Base-by-base conservation (phyloP, 73 alveolate genomes). In the Paramecium tetraurelia region DNA sequence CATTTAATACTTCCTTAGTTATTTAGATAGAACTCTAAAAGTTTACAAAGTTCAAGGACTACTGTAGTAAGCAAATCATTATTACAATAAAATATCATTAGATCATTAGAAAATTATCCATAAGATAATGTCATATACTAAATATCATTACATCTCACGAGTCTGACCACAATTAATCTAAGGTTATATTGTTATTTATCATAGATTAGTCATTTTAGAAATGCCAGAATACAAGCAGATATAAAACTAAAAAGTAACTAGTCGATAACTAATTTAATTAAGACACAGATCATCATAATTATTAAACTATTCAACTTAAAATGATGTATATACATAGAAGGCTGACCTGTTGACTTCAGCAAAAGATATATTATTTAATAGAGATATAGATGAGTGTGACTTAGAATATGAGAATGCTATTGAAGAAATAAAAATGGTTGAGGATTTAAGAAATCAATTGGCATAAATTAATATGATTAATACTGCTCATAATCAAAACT, bases 171-270 rank as follows among this genome's bases (percentile, higher is more conserved):
- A 1, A 75, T 75, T 40, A 75, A 75, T 75, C 35, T 75, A 75
- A 75, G 59, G 87, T 75, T 29, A 14, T 35, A 14, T 11, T 29
- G 0, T 11, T 12, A n/a, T 35, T 75, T 41, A 21, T 29, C 4
- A 29, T 75, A 75, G 87, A 41, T 75, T 75, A 75, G 36, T 75
- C 21, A 75, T 75, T 22, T 38, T 75, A 75, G 87, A 75, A 75
- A 38, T 75, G 38, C 59, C 58, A 75, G 59, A 75, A 38, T 75
- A 75, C 8, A 75, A 20, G 35, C 5, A 35, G 12, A 5, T 41
- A 1, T n/a, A 10, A 14, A 35, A 75, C 16, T 38, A 75, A 75
- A 75, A 36, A 75, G 58, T 38, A 0, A 41, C 87, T 11, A 38
- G 68, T 36, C 10, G 29, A 41, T 75, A 35, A 68, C 22, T 68